A percentile compares a stretch with the other conserved stretches of the same genome.
Conservation (phyloP, 805 yeast genomes). For the Jamesozyma jinghongensis region DNA sequence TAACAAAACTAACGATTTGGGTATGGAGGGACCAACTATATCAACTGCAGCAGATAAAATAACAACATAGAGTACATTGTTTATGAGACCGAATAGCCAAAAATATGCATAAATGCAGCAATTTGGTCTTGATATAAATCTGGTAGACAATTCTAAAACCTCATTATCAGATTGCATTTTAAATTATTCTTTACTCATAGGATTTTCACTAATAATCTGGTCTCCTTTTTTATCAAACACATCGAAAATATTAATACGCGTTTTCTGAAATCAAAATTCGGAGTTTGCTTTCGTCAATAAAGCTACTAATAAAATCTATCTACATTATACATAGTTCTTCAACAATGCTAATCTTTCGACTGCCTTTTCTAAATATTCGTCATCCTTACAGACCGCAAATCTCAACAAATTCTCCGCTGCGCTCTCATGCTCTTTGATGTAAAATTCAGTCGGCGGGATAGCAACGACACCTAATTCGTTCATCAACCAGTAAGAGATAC, state of each 20-base stretch:
- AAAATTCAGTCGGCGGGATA: constrained; percentile 96
- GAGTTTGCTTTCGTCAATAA: too few relatives aligned
- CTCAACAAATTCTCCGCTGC: constrained; percentile 79
- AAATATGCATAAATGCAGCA: constrained; percentile 42
- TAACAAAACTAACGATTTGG: constrained; percentile 76
- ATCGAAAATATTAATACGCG: too few relatives aligned
- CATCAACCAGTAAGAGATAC: constrained; percentile 85
- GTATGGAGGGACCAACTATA: constrained; percentile 71
- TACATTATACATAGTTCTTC: constrained; percentile 45
- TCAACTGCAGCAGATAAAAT: constrained; percentile 89
- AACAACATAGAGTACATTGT: constrained; percentile 84
- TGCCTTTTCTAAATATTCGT: constrained; percentile 69
- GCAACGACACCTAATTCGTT: constrained; percentile 90
- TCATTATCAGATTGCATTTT: too few relatives aligned
- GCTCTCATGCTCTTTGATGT: constrained; percentile 57
- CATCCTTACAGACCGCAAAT: constrained; percentile 95
- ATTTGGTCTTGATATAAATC: background rate
- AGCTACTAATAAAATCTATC: too few relatives aligned
- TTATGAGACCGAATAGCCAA: constrained; percentile 77
- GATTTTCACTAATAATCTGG: too few relatives aligned
- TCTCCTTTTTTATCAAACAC: too few relatives aligned
- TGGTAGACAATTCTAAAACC: background rate
- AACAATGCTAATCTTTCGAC: constrained; percentile 63
- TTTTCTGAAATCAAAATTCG: too few relatives aligned
- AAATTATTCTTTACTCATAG: too few relatives aligned